Base-by-base conservation (phyloP, 805 yeast species). In the Wickerhamiella occidentalis region DNA sequence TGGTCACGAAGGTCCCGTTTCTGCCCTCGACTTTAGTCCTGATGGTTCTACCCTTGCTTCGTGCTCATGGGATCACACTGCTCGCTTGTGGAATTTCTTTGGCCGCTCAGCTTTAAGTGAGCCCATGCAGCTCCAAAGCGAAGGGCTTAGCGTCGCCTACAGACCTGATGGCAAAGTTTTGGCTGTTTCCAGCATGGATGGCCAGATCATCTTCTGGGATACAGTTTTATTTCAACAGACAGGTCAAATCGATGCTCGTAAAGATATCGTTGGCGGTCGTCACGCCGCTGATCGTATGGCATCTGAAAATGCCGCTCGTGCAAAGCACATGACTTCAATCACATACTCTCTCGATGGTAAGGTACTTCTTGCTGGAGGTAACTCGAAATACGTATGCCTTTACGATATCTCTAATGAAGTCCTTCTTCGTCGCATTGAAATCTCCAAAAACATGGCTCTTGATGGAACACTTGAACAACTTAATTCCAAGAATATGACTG, bases 1-100 rank as follows among this genome's bases (percentile, higher is more conserved):
- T 4, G 98, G 98, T 9, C 98, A 92, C 66, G 94, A 84, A 58
- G 98, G 96, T 1, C 98, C 98, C 0, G 80, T 92, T 2, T 85
- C 95, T 1, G 79, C 86, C 55, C 70, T 92, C 37, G 77, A 90
- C 9, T 90, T 92, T 64, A 95, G 96, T 43, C 94, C 87, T 59
- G 83, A 78, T 52, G 73, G 78, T 45, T 70, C 79, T 2, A 72
- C 79, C 12, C 72, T 92, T 51, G 96, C 95, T 2, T 80, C 92
- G 51, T 94, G 95, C 1, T 82, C 94, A 19, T 92, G 98, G 98
- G 98, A 92, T 67, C 84, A 83, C 57, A 88, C 97, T 3, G 80
- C 88, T 15, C 73, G 98, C 56, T 72, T 92, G 9, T 92, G 98
- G 98, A 82, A 80, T 61, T 78, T 92, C 43, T 92, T 90, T 65